These are phyloP conservation scores for Dichotomopilus funicola DNA, from an alignment of 2,329 filamentous ascomycete species.

Conservation along the genomic window DNA sequence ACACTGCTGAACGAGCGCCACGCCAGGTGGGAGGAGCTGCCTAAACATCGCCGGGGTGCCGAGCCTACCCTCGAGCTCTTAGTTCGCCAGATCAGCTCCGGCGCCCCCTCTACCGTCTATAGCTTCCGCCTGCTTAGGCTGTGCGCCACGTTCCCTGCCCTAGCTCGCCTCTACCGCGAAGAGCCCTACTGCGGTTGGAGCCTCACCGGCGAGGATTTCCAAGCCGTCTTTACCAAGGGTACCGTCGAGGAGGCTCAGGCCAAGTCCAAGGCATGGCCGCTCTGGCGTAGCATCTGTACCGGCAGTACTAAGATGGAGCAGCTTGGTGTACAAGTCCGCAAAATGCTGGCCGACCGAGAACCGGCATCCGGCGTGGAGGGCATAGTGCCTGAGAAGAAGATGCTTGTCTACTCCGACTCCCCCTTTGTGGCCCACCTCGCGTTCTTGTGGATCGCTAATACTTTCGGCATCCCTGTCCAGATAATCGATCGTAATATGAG, in stretches of 20 bases:
- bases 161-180: neutral
- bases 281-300: conserved; percentile 1
- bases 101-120: neutral
- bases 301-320: conserved; percentile 2
- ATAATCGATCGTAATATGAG: conserved; percentile 2
- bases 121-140: neutral
- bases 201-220: conserved; percentile 1
- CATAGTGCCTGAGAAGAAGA: neutral
- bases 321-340: neutral
- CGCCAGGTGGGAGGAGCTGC: neutral
- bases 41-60: neutral
- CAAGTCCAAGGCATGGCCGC: conserved; percentile 1
- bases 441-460: conserved; percentile 3
- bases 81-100: neutral
- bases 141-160: conserved; percentile 1
- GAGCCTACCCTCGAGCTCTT: neutral
- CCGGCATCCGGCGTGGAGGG: neutral
- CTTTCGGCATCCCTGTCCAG: neutral
- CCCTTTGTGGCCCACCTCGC: conserved; percentile 2
- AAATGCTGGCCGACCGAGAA: conserved; percentile 1
- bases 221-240: neutral
- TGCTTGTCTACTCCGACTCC: conserved; percentile 2
- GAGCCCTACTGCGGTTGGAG: conserved; percentile 1
- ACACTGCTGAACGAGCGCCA: neutral
- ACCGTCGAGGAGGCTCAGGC: neutral